Evolutionary conservation across 352 stramenopile genomes (phyloP).

Genomic region (Phytophthora vignae): DNA sequence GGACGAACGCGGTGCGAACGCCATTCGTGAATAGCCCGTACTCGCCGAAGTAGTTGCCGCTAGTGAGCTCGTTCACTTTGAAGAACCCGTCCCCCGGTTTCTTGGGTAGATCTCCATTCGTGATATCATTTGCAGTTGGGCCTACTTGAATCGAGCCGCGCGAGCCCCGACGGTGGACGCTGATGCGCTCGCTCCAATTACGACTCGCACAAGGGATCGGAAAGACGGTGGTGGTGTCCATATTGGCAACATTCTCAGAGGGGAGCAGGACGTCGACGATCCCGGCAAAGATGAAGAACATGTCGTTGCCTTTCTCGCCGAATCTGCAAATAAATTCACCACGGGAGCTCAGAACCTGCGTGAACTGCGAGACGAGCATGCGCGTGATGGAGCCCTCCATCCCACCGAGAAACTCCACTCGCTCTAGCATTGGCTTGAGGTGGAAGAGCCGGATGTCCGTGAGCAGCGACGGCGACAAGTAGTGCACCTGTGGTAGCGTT

Average conservation of each 20-base stretch:
- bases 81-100: not conserved
- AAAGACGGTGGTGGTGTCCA: too few species aligned
- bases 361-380: conserved; percentile 74
- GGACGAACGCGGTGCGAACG: conserved; percentile 52
- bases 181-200: not conserved
- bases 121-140: not conserved
- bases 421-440: conserved; percentile 66
- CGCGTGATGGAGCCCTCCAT: conserved; percentile 64
- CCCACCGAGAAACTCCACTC: conserved; percentile 60
- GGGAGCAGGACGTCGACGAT: conserved; percentile 50
- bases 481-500: too few species aligned
- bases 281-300: conserved; percentile 77
- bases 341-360: conserved; percentile 54
- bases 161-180: not conserved
- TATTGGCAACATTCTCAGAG: not conserved
- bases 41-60: conserved; percentile 71
- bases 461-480: conserved; percentile 62
- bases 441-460: conserved; percentile 74
- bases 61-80: conserved; percentile 59
- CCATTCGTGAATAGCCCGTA: conserved; percentile 65
- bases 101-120: not conserved
- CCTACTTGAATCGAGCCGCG: conserved; percentile 1
- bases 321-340: conserved; percentile 66
- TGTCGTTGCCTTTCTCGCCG: conserved; percentile 62
- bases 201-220: not conserved